Percentiles rank a stretch among this genome's conserved stretches.
Conservation (phyloP, 345 rosid species). For the Citrus unshiu region DNA sequence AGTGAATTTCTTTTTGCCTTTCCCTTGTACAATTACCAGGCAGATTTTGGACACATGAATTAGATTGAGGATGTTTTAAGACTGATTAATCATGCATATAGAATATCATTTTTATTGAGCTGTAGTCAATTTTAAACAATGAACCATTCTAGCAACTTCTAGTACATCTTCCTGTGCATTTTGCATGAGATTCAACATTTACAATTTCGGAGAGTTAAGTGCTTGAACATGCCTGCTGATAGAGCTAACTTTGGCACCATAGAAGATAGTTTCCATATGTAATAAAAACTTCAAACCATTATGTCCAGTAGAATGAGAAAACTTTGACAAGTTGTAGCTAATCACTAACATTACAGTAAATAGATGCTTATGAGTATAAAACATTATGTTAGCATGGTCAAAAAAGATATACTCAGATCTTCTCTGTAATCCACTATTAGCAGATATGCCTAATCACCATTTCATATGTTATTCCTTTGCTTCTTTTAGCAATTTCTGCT, state of each 20-base stretch:
- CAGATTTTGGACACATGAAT: background rate
- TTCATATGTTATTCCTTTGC: constrained; percentile 12
- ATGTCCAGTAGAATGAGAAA: background rate
- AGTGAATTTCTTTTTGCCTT: background rate
- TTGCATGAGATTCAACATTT: background rate
- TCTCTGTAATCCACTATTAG: constrained; percentile 2
- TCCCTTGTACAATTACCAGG: background rate
- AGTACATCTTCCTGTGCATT: background rate
- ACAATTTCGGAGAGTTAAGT: background rate
- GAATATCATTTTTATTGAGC: background rate
- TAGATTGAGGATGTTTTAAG: background rate
- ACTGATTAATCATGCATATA: background rate
- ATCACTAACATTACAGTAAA: constrained; percentile 3
- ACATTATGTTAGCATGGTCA: constrained; percentile 3
- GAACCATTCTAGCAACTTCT: background rate
- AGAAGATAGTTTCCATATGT: background rate
- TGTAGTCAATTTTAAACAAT: background rate
- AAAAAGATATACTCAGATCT: constrained; percentile 9
- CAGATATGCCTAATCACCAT: constrained; percentile 20
- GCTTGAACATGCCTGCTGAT: background rate
- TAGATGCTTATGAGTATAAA: constrained; percentile 6
- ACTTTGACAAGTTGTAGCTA: background rate
- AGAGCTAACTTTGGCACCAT: background rate
- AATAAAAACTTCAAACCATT: background rate
- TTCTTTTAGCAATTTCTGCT: constrained; percentile 2